Conservation (phyloP, 2,329 filamentous ascomycete genomes). For the Sarocladium kiliense region DNA sequence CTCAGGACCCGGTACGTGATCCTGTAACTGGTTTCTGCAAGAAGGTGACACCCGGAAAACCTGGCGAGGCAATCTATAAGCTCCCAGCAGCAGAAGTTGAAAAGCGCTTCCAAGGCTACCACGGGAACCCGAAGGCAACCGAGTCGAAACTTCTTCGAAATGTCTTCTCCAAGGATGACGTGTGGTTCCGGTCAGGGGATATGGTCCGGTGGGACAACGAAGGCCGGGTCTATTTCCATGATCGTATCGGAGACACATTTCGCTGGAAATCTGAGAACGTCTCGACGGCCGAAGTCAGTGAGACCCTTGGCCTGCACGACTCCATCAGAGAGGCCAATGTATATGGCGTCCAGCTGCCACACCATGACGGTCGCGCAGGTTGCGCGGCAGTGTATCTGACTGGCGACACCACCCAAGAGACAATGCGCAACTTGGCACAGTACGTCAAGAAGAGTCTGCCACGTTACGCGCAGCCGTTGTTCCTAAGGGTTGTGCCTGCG, state of each 20-base stretch:
- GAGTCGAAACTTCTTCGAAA: slow-evolving; percentile 68
- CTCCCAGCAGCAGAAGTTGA: slow-evolving; percentile 56
- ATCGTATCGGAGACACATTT: slow-evolving; percentile 75
- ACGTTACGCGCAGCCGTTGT: slow-evolving; percentile 70
- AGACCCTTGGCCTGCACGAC: slow-evolving; percentile 63
- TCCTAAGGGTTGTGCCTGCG: slow-evolving; percentile 61
- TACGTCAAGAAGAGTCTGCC: slow-evolving; percentile 59
- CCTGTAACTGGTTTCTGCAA: slow-evolving; percentile 65
- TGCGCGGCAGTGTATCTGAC: slow-evolving; percentile 67
- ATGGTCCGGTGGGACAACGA: slow-evolving; percentile 66
- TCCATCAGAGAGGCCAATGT: slow-evolving; percentile 75
- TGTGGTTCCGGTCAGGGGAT: slow-evolving; percentile 82
- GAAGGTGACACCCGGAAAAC: slow-evolving; percentile 50
- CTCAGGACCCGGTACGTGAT: slow-evolving; percentile 63
- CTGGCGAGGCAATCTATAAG: slow-evolving; percentile 71
- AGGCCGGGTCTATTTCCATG: slow-evolving; percentile 72
- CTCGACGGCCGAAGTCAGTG: slow-evolving; percentile 75
- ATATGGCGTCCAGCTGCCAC: slow-evolving; percentile 73
- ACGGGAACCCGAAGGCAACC: slow-evolving; percentile 66
- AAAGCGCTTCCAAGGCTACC: slow-evolving; percentile 75
- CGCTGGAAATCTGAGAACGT: slow-evolving; percentile 83
- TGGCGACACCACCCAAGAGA: slow-evolving; percentile 32
- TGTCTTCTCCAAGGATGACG: slow-evolving; percentile 71
- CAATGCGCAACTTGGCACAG: slow-evolving; percentile 54
- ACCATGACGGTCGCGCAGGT: slow-evolving; percentile 79